Percentiles rank a stretch among this genome's conserved stretches.
Conservation (phyloP, 108 stramenopile genomes). For the Pseudonitzschia pungens region DNA sequence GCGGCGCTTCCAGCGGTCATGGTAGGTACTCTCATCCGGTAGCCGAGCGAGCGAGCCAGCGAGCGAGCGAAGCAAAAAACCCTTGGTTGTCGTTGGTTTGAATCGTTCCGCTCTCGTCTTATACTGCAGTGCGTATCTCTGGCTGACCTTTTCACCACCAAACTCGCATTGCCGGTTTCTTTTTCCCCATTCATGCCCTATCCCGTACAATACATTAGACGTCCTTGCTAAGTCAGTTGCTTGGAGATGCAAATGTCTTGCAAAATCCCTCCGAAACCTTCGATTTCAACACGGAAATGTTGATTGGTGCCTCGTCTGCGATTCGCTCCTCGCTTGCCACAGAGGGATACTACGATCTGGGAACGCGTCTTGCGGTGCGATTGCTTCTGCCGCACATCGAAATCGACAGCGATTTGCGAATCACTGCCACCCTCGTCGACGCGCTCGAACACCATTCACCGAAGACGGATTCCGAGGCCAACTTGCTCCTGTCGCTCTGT, state of each 20-base stretch:
- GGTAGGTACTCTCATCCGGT: constrained; percentile 51
- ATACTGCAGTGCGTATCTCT: too few species aligned
- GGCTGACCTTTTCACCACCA: too few species aligned
- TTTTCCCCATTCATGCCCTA: neutral
- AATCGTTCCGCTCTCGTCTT: too few species aligned
- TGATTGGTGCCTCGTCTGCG: constrained; percentile 60
- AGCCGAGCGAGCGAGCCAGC: too few species aligned
- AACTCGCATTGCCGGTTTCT: too few species aligned
- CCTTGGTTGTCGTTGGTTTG: too few species aligned
- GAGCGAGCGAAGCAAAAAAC: neutral
- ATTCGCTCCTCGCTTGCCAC: constrained; percentile 72
- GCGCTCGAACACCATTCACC: constrained; percentile 60
- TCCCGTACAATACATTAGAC: constrained; percentile 30
- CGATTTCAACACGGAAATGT: constrained; percentile 51
- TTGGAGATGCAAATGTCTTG: constrained; percentile 57
- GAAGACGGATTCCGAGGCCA: constrained; percentile 64
- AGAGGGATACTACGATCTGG: constrained; percentile 56
- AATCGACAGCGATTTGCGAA: constrained; percentile 49
- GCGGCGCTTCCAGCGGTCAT: constrained; percentile 79
- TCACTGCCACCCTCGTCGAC: constrained; percentile 56
- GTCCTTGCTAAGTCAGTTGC: constrained; percentile 59
- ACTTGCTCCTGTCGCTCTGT: constrained; percentile 48
- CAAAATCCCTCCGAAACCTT: constrained; percentile 12
- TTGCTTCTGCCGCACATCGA: constrained; percentile 64
- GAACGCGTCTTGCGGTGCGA: constrained; percentile 55